Conservation (phyloP, 1,284 basidiomycete species). For the Apiotrichum sp. region DNA sequence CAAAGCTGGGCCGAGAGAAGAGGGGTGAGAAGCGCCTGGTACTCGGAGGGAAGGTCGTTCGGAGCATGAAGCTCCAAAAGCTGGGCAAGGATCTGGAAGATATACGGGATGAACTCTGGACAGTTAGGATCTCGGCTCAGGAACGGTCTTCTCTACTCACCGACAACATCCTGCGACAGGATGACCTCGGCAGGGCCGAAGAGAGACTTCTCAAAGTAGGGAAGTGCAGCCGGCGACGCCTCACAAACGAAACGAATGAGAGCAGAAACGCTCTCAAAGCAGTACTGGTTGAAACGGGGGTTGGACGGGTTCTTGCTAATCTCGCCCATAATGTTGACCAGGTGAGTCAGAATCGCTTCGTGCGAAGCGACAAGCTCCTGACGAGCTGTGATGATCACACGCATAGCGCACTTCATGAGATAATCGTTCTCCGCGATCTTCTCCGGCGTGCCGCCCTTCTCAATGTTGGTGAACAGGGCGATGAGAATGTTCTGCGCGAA, state of each 20-base stretch:
- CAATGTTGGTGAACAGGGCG: conserved; percentile 74
- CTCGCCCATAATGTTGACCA: conserved; percentile 74
- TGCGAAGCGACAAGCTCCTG: conserved; percentile 67
- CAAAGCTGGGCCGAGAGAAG: conserved; percentile 81
- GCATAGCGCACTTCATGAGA: conserved; percentile 95
- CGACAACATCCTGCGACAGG: conserved; percentile 84
- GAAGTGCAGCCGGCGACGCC: conserved; percentile 60
- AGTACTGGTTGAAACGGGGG: conserved; percentile 94
- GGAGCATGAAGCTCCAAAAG: conserved; percentile 78
- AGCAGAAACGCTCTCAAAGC: conserved; percentile 90
- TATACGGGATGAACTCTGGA: conserved; percentile 91
- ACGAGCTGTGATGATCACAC: conserved; percentile 82
- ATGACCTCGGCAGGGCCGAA: conserved; percentile 85
- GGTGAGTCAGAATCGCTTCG: conserved; percentile 62
- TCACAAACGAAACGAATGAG: conserved; percentile 81
- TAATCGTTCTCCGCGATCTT: conserved; percentile 98
- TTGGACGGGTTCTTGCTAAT: conserved; percentile 96
- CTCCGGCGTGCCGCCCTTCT: conserved; percentile 74
- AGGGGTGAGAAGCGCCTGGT: conserved; percentile 71
- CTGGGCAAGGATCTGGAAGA: conserved; percentile 94
- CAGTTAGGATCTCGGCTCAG: no score
- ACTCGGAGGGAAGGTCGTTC: conserved; percentile 62
- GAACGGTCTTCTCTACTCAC: conserved; percentile 50
- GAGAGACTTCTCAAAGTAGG: conserved; percentile 71
- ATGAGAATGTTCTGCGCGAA: conserved; percentile 70